Conservation (phyloP, 495 filamentous ascomycete genomes). For the Daldinia grandis region DNA sequence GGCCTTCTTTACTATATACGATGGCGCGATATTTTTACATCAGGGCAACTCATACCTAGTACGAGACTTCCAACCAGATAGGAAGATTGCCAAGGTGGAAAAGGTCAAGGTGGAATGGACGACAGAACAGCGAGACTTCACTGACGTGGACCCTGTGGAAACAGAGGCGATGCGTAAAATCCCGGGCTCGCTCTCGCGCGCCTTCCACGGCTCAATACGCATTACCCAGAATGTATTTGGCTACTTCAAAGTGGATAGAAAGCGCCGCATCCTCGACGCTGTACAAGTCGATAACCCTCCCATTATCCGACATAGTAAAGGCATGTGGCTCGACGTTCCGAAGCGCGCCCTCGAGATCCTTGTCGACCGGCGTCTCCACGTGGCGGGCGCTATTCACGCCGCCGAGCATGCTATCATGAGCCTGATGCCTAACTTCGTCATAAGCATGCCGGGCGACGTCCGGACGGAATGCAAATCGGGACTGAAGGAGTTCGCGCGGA, state of each 20-base stretch:
- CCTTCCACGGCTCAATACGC: constrained; percentile 84
- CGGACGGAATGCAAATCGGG: constrained; percentile 90
- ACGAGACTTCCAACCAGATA: constrained; percentile 83
- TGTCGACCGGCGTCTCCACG: constrained; percentile 72
- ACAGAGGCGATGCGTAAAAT: constrained; percentile 83
- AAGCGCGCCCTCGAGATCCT: constrained; percentile 80
- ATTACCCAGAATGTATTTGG: constrained; percentile 90
- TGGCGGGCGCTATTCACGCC: constrained; percentile 91
- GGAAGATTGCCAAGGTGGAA: constrained; percentile 72
- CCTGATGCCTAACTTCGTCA: constrained; percentile 88
- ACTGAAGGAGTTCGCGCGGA: constrained; percentile 78
- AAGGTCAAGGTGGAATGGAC: constrained; percentile 95
- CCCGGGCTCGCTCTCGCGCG: constrained; percentile 55
- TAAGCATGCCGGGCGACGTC: constrained; percentile 84
- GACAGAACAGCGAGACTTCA: constrained; percentile 91
- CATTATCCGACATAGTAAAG: constrained; percentile 81
- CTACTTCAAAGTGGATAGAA: constrained; percentile 92
- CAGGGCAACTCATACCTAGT: constrained; percentile 93
- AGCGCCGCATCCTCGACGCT: constrained; percentile 85
- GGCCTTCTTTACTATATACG: constrained; percentile 95
- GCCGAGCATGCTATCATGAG: constrained; percentile 90
- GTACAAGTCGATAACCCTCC: constrained; percentile 93
- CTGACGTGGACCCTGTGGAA: constrained; percentile 89
- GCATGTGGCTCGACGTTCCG: constrained; percentile 97
- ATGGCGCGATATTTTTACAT: constrained; percentile 97